Base-by-base conservation (phyloP, 2,329 filamentous ascomycete species). In the Hymenoscyphus salicellus region DNA sequence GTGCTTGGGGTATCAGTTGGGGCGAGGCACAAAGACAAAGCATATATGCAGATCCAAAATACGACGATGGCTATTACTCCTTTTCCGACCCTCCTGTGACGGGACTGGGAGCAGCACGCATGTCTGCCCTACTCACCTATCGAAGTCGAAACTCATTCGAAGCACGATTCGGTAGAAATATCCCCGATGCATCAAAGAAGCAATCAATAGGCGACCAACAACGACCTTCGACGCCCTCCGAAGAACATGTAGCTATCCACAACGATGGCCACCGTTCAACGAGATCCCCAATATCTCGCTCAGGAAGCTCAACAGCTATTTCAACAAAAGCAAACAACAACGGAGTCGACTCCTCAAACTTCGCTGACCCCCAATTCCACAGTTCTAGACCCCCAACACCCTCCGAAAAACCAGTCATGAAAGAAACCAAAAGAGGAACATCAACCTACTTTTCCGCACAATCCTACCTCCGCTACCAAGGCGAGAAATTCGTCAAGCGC, bases 1-100 rank as follows among this genome's bases (percentile, higher is more conserved):
- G 91, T 72, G 92, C 92, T 5, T 96, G 92, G 92, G 89, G 92
- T 28, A 96, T 95, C 73, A 93, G 90, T 78, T 96, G 92, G 92
- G 91, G 91, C 52, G 92, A 95, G 76, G 91, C 91, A 3, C 92
- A 96, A 77, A 84, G 92, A 60, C 91, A 95, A 79, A 93, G 90
- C 83, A 98, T 99, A 76, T 99, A 98, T 79, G 93, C 92, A 46
- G 95, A 99, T 76, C 95, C 95, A 36, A 98, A 97, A 80, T 99
- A 99, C 77, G 93, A 97, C 67, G 93, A 98, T 74, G 95, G 95
- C 55, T 98, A 97, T 79, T 99, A 98, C 76, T 74, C 87, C 0
- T 96, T 95, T 72, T 84, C 90, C 36, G 92, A 98, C 71, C 93
- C 93, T 38, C 95, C 95, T 0, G 82, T 88, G 0, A 90, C 93